Conservation (phyloP, 306 rosid genomes). For the Oxytropis ochrocephala region DNA sequence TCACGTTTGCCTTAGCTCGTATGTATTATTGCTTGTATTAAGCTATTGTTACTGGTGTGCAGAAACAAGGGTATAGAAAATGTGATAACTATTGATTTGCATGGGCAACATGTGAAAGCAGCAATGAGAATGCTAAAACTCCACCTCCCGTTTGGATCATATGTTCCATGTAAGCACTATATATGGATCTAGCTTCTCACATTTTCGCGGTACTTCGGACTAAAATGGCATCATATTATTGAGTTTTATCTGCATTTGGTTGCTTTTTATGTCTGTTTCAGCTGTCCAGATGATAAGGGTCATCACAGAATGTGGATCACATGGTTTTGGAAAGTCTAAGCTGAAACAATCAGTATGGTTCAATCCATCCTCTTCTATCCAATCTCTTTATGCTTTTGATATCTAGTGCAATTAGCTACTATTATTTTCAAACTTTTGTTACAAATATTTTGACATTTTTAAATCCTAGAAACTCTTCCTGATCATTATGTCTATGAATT, state of each 20-base stretch:
- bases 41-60: conserved; percentile 33
- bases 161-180: conserved; percentile 61
- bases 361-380: no score
- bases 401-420: not conserved
- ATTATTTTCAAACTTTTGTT: not conserved
- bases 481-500: not conserved
- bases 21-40: conserved; percentile 17
- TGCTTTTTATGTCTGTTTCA: no score
- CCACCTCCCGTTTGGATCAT: conserved; percentile 69
- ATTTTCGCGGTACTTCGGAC: not conserved
- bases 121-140: conserved; percentile 78
- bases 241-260: no score
- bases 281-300: no score
- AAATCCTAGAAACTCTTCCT: not conserved
- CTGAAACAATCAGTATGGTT: no score
- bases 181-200: not conserved
- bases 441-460: not conserved
- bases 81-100: no score
- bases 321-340: no score
- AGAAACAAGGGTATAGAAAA: no score
- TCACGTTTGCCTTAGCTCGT: not conserved
- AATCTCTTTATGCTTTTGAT: not conserved
- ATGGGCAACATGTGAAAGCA: conserved; percentile 67
- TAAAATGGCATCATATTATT: no score
- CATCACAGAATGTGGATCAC: no score